Conservation (phyloP, 2,329 filamentous ascomycete species). For the Aulographum hederae region DNA sequence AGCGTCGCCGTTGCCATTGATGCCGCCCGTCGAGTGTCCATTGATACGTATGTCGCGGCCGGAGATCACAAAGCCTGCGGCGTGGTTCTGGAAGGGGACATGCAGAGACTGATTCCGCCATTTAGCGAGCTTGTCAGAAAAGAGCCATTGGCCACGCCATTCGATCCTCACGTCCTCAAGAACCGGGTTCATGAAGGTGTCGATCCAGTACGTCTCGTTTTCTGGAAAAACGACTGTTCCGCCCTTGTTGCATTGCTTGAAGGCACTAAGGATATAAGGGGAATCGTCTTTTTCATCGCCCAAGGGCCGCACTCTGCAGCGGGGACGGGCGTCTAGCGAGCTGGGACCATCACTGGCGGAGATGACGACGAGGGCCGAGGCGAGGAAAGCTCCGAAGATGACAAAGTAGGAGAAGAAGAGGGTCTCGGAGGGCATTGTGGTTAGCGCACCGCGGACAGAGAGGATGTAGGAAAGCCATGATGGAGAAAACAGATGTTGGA, state of each 20-base stretch:
- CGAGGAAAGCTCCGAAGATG: too few relatives aligned
- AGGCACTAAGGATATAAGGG: conserved; percentile 22
- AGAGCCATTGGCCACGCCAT: conserved; percentile 33
- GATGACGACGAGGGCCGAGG: too few relatives aligned
- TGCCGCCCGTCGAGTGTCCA: conserved; percentile 33
- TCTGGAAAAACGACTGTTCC: conserved; percentile 32
- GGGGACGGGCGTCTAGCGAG: too few relatives aligned
- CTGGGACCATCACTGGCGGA: too few relatives aligned
- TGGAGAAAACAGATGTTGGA: too few relatives aligned
- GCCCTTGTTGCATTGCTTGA: conserved; percentile 20
- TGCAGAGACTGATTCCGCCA: conserved; percentile 36
- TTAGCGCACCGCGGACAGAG: too few relatives aligned
- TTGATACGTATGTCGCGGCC: conserved; percentile 32
- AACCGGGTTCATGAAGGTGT: conserved; percentile 28
- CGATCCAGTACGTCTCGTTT: conserved; percentile 32
- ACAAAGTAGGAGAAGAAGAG: too few relatives aligned
- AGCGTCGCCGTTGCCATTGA: conserved; percentile 33
- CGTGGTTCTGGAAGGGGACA: conserved; percentile 36
- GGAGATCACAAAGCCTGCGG: conserved; percentile 32
- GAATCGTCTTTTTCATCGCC: conserved; percentile 21
- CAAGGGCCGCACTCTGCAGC: conserved; percentile 22
- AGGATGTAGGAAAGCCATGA: too few relatives aligned
- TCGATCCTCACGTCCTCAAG: conserved; percentile 32
- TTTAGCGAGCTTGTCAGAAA: conserved; percentile 23
- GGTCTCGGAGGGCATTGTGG: too few relatives aligned